Base-by-base conservation (phyloP, 495 filamentous ascomycete genomes). In the Penicillium pancosmium region DNA sequence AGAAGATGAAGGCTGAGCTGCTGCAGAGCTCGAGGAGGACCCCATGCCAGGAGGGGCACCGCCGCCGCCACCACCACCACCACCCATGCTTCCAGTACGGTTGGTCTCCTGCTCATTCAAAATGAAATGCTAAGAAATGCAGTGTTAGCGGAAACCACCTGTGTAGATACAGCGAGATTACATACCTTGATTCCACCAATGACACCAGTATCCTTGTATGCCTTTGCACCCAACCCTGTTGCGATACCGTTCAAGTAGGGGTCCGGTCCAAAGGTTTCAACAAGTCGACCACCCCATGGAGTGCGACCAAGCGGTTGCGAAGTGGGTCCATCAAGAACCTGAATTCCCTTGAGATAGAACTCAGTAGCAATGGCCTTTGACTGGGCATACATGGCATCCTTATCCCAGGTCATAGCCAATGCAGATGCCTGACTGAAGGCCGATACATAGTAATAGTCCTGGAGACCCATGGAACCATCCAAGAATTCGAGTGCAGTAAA, bases 301-400 rank as follows among this genome's bases (percentile, higher is more conserved):
- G 87, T 80, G 13, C 88, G 75, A 12, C 90, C 91, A n/a, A 88
- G 64, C 13, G 87, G 87, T 35, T 88, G 86, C 65, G 88, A 79
- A 0, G 88, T 87, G 15, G 85, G 85, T 1, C 84, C 84, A 1
- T 86, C 75, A 11, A 77, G 63, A 1, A 88, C 75, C 56, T 86
- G 67, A 55, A 72, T 70, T 25, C 86, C 84, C 57, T 80, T 79
- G 46, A 60, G 75, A 46, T 73, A 76, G 54, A 74, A 79, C 61
- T 89, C 86, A 3, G 60, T 63, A 3, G 79, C 85, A 16, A 87
- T 56, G 4, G 78, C 83, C 7, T 55, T 61, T 21, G 78, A 82
- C 34, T 84, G 80, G 11, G 65, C 70, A 59, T 87, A 85, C 44
- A 91, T 84, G 15, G 86, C 75, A 13, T 77, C 69, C 10, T 69